These are phyloP conservation scores for Gracilaria gracilis DNA, from an alignment of 23 red algal species.

Conservation along the genomic window DNA sequence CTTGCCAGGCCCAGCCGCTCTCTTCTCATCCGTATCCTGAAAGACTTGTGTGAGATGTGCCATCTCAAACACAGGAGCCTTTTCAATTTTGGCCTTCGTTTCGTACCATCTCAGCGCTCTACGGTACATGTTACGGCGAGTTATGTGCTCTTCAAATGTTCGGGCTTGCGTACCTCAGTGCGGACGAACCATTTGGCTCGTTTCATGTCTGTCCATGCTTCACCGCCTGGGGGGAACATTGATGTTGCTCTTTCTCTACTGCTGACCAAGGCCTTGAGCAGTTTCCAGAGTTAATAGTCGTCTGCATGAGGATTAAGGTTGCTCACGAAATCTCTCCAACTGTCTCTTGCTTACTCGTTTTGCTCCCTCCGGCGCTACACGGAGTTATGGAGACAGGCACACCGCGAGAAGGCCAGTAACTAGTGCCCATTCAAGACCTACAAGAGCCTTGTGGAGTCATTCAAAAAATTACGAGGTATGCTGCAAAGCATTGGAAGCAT, in stretches of 20 bases:
- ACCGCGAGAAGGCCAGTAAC: not conserved
- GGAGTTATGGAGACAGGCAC: not conserved
- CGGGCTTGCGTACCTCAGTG: not conserved
- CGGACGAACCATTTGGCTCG: not conserved
- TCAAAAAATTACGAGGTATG: too few relatives aligned
- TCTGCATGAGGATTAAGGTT: not conserved
- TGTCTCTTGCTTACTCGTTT: not conserved
- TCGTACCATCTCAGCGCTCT: not conserved
- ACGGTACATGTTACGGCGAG: not conserved
- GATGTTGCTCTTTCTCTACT: not conserved
- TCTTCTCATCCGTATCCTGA: not conserved
- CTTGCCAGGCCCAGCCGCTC: not conserved
- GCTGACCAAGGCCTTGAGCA: not conserved
- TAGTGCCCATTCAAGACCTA: too few relatives aligned
- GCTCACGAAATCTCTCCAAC: not conserved
- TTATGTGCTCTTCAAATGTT: not conserved
- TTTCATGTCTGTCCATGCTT: not conserved
- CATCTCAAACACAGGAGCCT: not conserved
- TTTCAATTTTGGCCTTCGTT: too few relatives aligned
- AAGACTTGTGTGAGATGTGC: not conserved
- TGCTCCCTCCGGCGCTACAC: not conserved
- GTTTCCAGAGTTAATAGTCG: not conserved
- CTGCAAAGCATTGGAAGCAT: too few relatives aligned
- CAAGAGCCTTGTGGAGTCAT: too few relatives aligned
- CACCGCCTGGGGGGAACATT: not conserved